Conservation (phyloP, 352 stramenopile species). For the Phytophthora agathidicida region DNA sequence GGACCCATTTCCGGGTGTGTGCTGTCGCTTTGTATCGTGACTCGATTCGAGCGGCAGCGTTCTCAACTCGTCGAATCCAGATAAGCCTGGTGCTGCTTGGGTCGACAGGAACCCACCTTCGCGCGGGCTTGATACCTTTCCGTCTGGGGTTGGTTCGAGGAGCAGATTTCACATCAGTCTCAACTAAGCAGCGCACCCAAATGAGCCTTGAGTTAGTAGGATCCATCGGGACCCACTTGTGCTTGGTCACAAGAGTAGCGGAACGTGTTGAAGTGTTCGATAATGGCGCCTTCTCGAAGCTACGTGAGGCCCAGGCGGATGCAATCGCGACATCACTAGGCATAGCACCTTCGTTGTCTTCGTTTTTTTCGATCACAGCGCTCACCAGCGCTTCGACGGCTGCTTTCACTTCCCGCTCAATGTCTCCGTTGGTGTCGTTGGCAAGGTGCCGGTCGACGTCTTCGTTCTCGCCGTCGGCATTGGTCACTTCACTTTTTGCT, state of each 20-base stretch:
- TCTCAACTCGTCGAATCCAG: constrained; percentile 24
- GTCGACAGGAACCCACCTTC: constrained; percentile 21
- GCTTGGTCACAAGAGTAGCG: background rate
- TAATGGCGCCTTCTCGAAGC: constrained; percentile 1
- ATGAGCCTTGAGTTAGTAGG: constrained; percentile 27
- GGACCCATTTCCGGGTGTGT: constrained; percentile 15
- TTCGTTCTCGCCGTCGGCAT: background rate
- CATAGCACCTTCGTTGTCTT: background rate
- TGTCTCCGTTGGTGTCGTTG: too few relatives aligned
- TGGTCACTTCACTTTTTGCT: too few relatives aligned
- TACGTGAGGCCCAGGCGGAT: background rate
- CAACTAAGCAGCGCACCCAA: constrained; percentile 13
- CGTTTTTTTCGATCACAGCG: background rate
- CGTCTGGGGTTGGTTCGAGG: constrained; percentile 11
- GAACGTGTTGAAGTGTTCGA: background rate
- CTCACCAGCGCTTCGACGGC: background rate
- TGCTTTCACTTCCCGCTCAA: background rate
- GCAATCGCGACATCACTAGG: background rate
- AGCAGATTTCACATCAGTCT: constrained; percentile 9
- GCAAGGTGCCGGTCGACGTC: background rate
- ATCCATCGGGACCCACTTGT: constrained; percentile 27
- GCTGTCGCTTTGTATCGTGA: constrained; percentile 28
- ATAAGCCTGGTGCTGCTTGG: constrained; percentile 22
- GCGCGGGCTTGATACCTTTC: constrained; percentile 1
- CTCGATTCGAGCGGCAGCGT: constrained; percentile 6